phyloP scores from a whole-genome alignment of 176 grass and related monocot genomes.

The Olyra latifolia region DNA sequence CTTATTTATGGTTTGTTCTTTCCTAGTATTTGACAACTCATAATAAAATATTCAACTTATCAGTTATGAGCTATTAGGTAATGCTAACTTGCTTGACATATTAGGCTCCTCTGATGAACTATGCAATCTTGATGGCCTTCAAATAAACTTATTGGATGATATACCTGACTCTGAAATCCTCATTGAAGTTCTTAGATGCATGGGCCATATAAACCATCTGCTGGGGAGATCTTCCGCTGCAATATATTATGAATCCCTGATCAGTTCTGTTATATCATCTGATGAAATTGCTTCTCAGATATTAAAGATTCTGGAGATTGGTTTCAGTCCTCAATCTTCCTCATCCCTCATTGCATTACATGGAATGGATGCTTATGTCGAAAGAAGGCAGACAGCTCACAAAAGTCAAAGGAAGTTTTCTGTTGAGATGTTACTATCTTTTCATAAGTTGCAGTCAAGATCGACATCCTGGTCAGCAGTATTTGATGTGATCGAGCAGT shows the following conservation, averaged over 20 bases:
- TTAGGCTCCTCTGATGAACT: constrained; percentile 77
- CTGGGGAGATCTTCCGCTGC: constrained; percentile 76
- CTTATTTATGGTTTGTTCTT: constrained; percentile 76
- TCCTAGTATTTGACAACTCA: constrained; percentile 24
- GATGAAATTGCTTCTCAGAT: constrained; percentile 80
- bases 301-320: constrained; percentile 75
- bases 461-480: constrained; percentile 60
- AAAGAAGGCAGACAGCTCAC: constrained; percentile 66
- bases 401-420: constrained; percentile 92
- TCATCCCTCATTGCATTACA: constrained; percentile 65
- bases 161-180: constrained; percentile 56
- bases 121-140: constrained; percentile 19
- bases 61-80: constrained; percentile 15
- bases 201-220: constrained; percentile 76
- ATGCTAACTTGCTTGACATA: constrained; percentile 33
- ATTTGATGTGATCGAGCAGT: constrained; percentile 79
- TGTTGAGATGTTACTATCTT: constrained; percentile 87
- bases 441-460: constrained; percentile 68
- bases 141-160: constrained; percentile 41
- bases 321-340: constrained; percentile 58
- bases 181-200: constrained; percentile 85
- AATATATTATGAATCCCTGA: constrained; percentile 82
- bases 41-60: constrained; percentile 15
- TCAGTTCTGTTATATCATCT: constrained; percentile 62
- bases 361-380: constrained; percentile 72